Evolutionary conservation across 768 basidiomycete species (phyloP), one percentile per base, ranked within the genome.

Genomic region (Tulasnella sp.): DNA sequence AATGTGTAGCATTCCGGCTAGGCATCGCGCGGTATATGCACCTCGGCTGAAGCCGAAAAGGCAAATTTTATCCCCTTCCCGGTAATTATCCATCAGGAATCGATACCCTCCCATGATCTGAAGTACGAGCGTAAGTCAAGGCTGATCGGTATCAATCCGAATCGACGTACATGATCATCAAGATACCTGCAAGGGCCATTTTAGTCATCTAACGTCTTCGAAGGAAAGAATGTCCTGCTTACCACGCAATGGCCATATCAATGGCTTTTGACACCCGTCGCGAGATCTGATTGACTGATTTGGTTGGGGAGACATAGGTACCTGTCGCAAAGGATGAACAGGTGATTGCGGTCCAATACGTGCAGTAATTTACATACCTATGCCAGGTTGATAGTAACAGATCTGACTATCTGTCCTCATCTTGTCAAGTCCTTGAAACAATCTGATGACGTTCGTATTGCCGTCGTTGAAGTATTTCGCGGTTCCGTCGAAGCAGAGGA

Each of bases 371-470:
- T 41, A 29, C 37, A 32, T 17, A 41, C 47, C 47, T 16, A 72
- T 63, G 16, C 78, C 36, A 62, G 87, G 89, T 82, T 91, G 90
- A 77, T 91, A 91, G 75, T 91, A 91, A 0, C 89, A 88, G 77
- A 90, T 82, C 76, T 91, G 90, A 69, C 87, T 80, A 14, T 77
- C 74, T 29, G 82, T 81, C 75, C 87, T 84, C 66, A 89, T 88
- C 78, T 74, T 73, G 17, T 75, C 67, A 39, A 76, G 71, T n/a
- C 72, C 47, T 29, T 66, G 26, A 37, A 76, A 75, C 6, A 76
- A 42, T 35, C 71, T 47, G 14, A 76, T 75, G 37, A 76, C 68
- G 68, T 76, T 76, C 19, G 90, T 90, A 76, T 91, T 91, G 88
- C 90, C 74, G 39, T 69, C 69, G 17, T 39, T 59, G 42, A 72